phyloP scores from a whole-genome alignment of 495 filamentous ascomycete species.

The Penicilliopsis zonata region DNA sequence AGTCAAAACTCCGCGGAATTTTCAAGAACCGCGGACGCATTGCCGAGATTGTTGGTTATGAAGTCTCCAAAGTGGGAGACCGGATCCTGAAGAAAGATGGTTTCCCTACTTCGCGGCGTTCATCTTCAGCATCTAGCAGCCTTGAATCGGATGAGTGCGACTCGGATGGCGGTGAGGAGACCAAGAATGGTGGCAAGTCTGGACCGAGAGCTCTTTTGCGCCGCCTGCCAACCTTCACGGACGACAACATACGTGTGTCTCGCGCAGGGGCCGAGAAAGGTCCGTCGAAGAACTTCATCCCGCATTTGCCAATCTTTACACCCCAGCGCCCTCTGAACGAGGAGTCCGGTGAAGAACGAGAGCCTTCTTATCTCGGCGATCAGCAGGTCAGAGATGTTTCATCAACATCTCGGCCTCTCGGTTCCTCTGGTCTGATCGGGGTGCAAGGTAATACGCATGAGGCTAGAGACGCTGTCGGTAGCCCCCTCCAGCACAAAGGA shows the following conservation, averaged over 20 bases:
- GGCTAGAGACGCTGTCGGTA: no score
- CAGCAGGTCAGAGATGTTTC: no score
- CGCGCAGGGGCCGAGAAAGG: slow-evolving; percentile 22
- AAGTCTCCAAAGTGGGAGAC: slow-evolving; percentile 46
- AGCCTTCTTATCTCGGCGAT: slow-evolving; percentile 7
- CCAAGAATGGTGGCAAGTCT: slow-evolving; percentile 16
- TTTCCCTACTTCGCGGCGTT: slow-evolving; percentile 19
- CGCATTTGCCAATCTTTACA: slow-evolving; percentile 39
- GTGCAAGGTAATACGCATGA: no score
- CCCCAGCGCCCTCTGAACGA: slow-evolving; percentile 23
- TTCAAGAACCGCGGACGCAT: slow-evolving; percentile 42
- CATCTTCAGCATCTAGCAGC: slow-evolving; percentile 27
- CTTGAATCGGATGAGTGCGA: slow-evolving; percentile 31
- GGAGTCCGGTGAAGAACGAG: slow-evolving; percentile 7
- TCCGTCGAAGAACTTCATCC: slow-evolving; percentile 16
- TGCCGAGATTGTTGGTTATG: slow-evolving; percentile 41
- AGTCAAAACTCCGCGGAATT: slow-evolving; percentile 37
- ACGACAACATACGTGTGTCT: slow-evolving; percentile 21
- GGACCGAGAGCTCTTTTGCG: slow-evolving; percentile 17
- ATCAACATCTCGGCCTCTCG: no score
- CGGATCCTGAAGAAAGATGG: slow-evolving; percentile 40
- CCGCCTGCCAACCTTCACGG: slow-evolving; percentile 19
- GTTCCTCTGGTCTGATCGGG: no score
- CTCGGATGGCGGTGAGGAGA: slow-evolving; percentile 27
- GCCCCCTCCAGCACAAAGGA: no score